Evolutionary conservation across 2,329 filamentous ascomycete genomes (phyloP).

Genomic region (Raffaelea albimanens): DNA sequence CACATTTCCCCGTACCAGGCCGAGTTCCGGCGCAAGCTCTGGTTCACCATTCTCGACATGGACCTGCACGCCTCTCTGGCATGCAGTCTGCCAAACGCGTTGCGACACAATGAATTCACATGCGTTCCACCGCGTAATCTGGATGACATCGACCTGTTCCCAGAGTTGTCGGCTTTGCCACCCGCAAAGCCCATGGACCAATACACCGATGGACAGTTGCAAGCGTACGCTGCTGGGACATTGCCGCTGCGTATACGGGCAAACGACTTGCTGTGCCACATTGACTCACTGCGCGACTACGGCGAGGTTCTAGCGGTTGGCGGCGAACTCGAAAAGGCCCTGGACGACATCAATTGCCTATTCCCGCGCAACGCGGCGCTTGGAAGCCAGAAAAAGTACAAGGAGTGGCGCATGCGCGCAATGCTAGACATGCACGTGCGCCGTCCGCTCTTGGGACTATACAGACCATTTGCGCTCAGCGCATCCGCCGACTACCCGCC

Average conservation of each 20-base stretch:
- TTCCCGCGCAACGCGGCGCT: conserved; percentile 35
- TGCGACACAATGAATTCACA: conserved; percentile 44
- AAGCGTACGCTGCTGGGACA: conserved; percentile 43
- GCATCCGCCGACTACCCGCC: conserved; percentile 34
- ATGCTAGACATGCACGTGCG: conserved; percentile 46
- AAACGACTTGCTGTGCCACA: conserved; percentile 38
- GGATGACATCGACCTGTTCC: conserved; percentile 39
- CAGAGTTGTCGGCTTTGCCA: conserved; percentile 38
- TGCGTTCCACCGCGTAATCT: conserved; percentile 44
- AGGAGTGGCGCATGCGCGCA: conserved; percentile 40
- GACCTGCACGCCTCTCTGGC: conserved; percentile 45
- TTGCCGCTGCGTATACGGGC: conserved; percentile 39
- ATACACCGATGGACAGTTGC: conserved; percentile 42
- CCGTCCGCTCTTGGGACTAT: conserved; percentile 40
- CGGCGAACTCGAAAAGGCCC: conserved; percentile 40
- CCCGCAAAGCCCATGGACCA: conserved; percentile 40
- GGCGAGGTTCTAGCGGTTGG: conserved; percentile 43
- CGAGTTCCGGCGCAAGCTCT: conserved; percentile 45
- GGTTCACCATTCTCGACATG: conserved; percentile 48
- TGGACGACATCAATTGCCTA: conserved; percentile 45
- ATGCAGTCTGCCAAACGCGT: conserved; percentile 39
- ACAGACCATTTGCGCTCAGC: conserved; percentile 46
- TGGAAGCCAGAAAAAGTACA: conserved; percentile 34
- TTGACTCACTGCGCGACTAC: conserved; percentile 44
- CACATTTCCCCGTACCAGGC: conserved; percentile 40